Conservation (phyloP, 257 asterid genomes). For the Lycium ferocissimum region DNA sequence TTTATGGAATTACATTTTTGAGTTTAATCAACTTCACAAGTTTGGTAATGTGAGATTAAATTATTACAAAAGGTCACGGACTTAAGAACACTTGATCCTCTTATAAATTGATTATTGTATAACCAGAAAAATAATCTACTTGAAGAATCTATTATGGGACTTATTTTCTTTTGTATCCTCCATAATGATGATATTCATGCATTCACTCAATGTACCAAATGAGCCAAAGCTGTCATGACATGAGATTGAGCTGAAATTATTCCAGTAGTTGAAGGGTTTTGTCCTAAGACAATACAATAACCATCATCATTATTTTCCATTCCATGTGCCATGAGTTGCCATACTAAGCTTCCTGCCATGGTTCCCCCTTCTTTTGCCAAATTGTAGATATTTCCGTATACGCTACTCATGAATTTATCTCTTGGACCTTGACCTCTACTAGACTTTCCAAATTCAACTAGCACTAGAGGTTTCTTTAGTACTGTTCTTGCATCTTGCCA, state of each 20-base stretch:
- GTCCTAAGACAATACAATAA: background rate
- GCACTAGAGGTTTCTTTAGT: conserved; percentile 1
- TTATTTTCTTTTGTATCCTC: no score
- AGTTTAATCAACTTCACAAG: no score
- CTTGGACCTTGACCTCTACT: background rate
- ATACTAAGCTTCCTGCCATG: background rate
- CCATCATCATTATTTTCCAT: background rate
- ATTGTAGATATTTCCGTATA: background rate
- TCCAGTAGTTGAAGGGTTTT: background rate
- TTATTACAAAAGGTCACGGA: no score
- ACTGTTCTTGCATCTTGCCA: background rate
- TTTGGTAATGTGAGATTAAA: no score
- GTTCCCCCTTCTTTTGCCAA: background rate
- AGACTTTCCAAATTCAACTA: background rate
- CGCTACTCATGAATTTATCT: background rate
- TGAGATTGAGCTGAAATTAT: background rate
- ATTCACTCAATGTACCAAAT: background rate
- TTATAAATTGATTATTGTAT: no score
- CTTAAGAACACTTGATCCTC: no score
- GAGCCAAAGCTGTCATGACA: background rate
- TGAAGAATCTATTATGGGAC: background rate
- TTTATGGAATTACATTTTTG: background rate
- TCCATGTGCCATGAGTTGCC: background rate
- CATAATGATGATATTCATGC: background rate
- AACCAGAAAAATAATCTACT: no score